Conservation (phyloP, 2,329 filamentous ascomycete species). For the Stylonectria norvegica region DNA sequence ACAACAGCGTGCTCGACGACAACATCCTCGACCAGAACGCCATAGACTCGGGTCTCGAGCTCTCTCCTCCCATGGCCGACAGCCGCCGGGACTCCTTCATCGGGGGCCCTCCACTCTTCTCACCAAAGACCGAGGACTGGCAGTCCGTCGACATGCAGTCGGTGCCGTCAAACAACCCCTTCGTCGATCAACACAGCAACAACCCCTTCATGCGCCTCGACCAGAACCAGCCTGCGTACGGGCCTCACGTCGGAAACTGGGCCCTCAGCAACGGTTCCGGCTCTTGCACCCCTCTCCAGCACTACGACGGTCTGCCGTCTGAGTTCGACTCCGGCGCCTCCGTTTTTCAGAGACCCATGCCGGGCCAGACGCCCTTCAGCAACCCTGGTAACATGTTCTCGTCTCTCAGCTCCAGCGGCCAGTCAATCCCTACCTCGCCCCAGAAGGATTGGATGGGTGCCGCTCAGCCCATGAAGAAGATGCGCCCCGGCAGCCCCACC, state of each 20-base stretch:
- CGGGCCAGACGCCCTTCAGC: conserved; percentile 53
- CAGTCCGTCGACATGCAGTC: conserved; percentile 63
- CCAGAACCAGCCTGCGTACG: conserved; percentile 44
- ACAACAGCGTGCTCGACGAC: conserved; percentile 59
- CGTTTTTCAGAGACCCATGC: conserved; percentile 53
- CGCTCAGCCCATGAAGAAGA: conserved; percentile 55
- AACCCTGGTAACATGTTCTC: conserved; percentile 54
- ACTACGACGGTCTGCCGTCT: conserved; percentile 56
- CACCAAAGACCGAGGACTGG: conserved; percentile 63
- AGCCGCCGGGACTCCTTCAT: conserved; percentile 64
- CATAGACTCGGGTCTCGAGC: conserved; percentile 59
- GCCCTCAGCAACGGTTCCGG: conserved; percentile 62
- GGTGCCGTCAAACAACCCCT: conserved; percentile 61
- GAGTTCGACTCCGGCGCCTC: conserved; percentile 54
- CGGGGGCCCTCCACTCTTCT: conserved; percentile 55
- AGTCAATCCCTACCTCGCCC: conserved; percentile 52
- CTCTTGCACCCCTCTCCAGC: conserved; percentile 69
- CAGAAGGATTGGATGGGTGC: conserved; percentile 56
- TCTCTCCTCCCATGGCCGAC: conserved; percentile 60
- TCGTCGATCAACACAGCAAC: conserved; percentile 55
- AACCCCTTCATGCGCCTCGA: conserved; percentile 67
- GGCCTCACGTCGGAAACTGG: conserved; percentile 51
- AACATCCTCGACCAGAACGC: conserved; percentile 56
- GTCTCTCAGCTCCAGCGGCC: conserved; percentile 43
- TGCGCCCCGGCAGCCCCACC: conserved; percentile 64